Evolutionary conservation across 2,329 filamentous ascomycete species (phyloP), one percentile per base, ranked within the genome.

Genomic region (Fusarium sp.): DNA sequence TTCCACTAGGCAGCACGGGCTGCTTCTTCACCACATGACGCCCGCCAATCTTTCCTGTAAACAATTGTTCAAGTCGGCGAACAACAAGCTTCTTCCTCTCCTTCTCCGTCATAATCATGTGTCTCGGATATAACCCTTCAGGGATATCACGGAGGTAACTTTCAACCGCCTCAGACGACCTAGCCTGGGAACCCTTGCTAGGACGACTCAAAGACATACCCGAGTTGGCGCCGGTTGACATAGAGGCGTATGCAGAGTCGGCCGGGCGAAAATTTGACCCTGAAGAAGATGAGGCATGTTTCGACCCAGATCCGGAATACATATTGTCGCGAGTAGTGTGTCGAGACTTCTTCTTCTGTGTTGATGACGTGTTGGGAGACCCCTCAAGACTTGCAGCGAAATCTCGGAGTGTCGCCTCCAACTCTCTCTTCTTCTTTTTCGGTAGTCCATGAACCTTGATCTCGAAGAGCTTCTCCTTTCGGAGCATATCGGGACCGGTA

Each of bases 401-500:
- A 55, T 91, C 90, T 62, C 91, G 89, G 15, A 97, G 82, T 0
- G 91, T 90, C 12, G 91, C 89, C 79, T 97, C 94, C 26, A 97
- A 82, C 72, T 96, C 93, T 65, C 90, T 87, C 81, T 93, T 94
- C 83, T 94, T 95, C 56, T 89, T 87, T 53, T 90, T 87, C 0
- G 93, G 89, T 45, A 97, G 82, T 1, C 92, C 90, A 75, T 96
- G 93, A 36, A 95, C 88, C 75, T 93, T 92, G 69, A 97, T 90
- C 80, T 97, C 94, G 75, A 97, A 96, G 0, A 97, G 82, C 79
- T 93, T 94, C 36, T 97, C 93, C 53, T 91, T 90, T 39, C 91
- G 88, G 56, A 95, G 82, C 72, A 92, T 89, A 47, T 91, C 87
- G 24, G 90, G 90, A 4, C 92, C 90, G 32, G 89, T 83, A 71